Evolutionary conservation across 768 basidiomycete species (phyloP).

Genomic region (Gyrodon lividus): DNA sequence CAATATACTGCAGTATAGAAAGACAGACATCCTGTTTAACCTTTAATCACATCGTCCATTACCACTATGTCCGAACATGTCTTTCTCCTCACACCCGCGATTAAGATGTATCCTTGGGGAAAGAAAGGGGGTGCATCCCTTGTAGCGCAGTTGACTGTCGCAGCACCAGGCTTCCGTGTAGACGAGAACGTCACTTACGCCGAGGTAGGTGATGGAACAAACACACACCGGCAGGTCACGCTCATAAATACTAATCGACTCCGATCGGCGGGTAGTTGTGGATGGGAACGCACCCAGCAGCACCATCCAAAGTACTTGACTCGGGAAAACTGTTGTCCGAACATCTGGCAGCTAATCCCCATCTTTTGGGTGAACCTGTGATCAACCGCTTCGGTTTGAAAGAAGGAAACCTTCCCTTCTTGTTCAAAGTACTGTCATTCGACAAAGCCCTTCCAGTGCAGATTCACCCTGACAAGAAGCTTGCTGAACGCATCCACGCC

Average conservation of each 20-base stretch:
- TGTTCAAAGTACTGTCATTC: constrained; percentile 58
- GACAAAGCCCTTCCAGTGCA: constrained; percentile 56
- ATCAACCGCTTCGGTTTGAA: constrained; percentile 26
- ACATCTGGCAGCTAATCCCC: constrained; percentile 35
- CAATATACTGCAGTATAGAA: background rate
- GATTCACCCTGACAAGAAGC: constrained; percentile 53
- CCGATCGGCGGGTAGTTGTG: constrained; percentile 41
- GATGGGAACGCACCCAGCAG: constrained; percentile 59
- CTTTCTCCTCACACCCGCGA: constrained; percentile 23
- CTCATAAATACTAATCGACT: background rate
- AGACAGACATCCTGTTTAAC: background rate
- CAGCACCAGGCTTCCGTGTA: constrained; percentile 34
- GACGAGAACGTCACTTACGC: constrained; percentile 50
- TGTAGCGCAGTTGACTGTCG: constrained; percentile 44
- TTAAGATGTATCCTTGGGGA: constrained; percentile 55
- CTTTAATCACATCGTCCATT: background rate
- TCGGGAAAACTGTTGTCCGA: constrained; percentile 22
- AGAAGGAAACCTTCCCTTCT: constrained; percentile 42
- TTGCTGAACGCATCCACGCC: constrained; percentile 42
- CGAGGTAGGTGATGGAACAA: constrained; percentile 38
- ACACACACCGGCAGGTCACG: background rate
- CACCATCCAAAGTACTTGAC: constrained; percentile 38
- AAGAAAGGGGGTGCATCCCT: constrained; percentile 46
- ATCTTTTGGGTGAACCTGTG: constrained; percentile 39
- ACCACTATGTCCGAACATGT: constrained; percentile 10